phyloP scores from a whole-genome alignment of 495 filamentous ascomycete species.

The Clavariopsis aquatica region DNA sequence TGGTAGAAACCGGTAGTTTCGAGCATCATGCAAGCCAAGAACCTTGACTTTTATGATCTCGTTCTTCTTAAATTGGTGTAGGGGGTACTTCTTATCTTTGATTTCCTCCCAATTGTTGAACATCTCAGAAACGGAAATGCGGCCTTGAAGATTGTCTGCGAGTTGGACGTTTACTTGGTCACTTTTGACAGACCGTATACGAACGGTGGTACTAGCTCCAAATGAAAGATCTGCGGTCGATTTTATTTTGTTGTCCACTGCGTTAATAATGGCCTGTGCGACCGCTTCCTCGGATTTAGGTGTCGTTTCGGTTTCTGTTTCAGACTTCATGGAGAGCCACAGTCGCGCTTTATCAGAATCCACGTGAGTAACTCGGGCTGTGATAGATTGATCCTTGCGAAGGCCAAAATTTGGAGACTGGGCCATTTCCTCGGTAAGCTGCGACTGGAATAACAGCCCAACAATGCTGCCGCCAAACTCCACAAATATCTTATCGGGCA shows the following conservation, averaged over 20 bases:
- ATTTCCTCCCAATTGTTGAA: slow-evolving; percentile 89
- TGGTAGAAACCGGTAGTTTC: slow-evolving; percentile 87
- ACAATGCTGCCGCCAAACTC: slow-evolving; percentile 76
- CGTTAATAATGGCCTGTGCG: slow-evolving; percentile 56
- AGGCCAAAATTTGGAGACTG: slow-evolving; percentile 74
- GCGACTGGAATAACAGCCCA: slow-evolving; percentile 74
- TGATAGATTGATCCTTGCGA: slow-evolving; percentile 67
- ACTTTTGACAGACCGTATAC: slow-evolving; percentile 74
- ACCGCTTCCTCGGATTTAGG: not conserved
- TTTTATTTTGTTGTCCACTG: slow-evolving; percentile 66
- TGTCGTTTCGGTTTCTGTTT: slow-evolving; percentile 34
- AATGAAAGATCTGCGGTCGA: slow-evolving; percentile 68
- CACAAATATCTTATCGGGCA: slow-evolving; percentile 74
- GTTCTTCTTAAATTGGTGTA: slow-evolving; percentile 69
- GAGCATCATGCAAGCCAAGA: slow-evolving; percentile 84
- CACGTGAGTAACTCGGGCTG: slow-evolving; percentile 67
- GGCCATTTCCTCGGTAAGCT: slow-evolving; percentile 66
- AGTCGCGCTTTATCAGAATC: slow-evolving; percentile 61
- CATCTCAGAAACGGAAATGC: slow-evolving; percentile 84
- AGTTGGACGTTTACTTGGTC: slow-evolving; percentile 91
- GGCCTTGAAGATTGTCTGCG: slow-evolving; percentile 85
- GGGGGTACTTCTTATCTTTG: slow-evolving; percentile 73
- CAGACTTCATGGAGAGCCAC: slow-evolving; percentile 57
- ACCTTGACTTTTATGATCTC: slow-evolving; percentile 73
- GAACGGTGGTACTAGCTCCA: slow-evolving; percentile 77